Conservation (phyloP, 768 basidiomycete species). For the Russula sp. region DNA sequence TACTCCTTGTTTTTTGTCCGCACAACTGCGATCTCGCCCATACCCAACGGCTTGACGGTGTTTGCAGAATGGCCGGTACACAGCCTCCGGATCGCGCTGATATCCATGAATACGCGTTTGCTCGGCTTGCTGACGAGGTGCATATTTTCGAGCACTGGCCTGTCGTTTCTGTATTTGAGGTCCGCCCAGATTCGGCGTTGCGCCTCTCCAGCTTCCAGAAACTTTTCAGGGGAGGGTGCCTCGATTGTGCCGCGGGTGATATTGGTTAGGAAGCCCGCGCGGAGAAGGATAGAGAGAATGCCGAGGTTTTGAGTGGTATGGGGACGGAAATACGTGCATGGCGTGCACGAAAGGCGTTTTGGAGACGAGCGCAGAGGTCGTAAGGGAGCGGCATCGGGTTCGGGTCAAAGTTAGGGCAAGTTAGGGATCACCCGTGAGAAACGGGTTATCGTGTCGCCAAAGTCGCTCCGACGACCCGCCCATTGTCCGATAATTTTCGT, state of each 20-base stretch:
- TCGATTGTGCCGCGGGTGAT: conserved; percentile 75
- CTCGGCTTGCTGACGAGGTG: conserved; percentile 81
- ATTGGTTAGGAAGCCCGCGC: conserved; percentile 81
- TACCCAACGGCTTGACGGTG: conserved; percentile 75
- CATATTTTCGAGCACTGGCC: conserved; percentile 78
- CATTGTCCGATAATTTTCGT: conserved; percentile 2
- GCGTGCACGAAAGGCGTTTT: conserved; percentile 89
- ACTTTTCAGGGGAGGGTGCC: conserved; percentile 61
- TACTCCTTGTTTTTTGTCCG: conserved; percentile 65
- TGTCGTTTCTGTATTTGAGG: conserved; percentile 90
- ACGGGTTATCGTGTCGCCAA: background rate
- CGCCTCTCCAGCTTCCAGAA: conserved; percentile 55
- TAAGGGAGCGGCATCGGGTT: conserved; percentile 59
- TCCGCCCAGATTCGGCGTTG: conserved; percentile 88
- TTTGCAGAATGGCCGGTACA: conserved; percentile 81
- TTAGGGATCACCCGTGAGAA: conserved; percentile 2
- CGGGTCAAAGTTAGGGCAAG: background rate
- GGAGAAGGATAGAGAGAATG: conserved; percentile 88
- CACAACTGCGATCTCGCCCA: conserved; percentile 93
- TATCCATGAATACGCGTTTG: conserved; percentile 71
- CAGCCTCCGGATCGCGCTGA: conserved; percentile 68
- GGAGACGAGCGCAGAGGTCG: conserved; percentile 84
- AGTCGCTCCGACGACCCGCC: conserved; percentile 4
- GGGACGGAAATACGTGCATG: conserved; percentile 72
- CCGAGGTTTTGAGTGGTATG: conserved; percentile 90